Base-by-base conservation (phyloP, 495 filamentous ascomycete genomes). In the Talaromyces wortmannii region DNA sequence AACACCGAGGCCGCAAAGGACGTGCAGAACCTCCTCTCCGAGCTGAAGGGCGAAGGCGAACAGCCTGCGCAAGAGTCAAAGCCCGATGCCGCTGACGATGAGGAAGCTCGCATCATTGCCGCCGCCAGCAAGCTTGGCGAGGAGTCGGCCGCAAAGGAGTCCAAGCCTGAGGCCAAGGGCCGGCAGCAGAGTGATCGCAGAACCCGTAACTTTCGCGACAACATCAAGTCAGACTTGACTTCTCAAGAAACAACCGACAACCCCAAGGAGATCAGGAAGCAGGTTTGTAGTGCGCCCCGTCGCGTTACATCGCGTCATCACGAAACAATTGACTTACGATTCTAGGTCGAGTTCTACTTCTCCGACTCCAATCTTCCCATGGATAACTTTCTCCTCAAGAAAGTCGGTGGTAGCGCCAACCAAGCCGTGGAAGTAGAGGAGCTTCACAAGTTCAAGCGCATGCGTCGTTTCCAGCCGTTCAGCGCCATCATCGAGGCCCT, bases 321-420 rank as follows among this genome's bases (percentile, higher is more conserved):
- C 17, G 40, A 61, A 48, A 48, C 10, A 12, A 45, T 46, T 55
- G 40, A 40, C 8, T 45, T 11, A 48, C 42, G 49, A 44, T 15
- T 32, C 13, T 62, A 96, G 90, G 91, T 96, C 54, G 92, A 99
- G 64, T 99, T 97, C 67, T 99, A 97, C 74, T 96, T 99, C 71
- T 87, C 88, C 56, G 90, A 96, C 67, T 87, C 86, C 60, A 99
- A 99, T 66, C 82, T 97, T 0, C 86, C 86, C 45, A 80, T 79
- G 59, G 94, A 99, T 71, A 87, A 90, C 64, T 92, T 90, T 73
- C 79, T 99, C 40, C 86, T 91, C 73, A 70, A 79, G 55, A 73
- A 84, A 63, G 86, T 89, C 29, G 86, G 84, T 30, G 92, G 91
- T 53, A 77, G 76, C 52, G 72, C 82, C 57, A 99, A 97, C 76